Evolutionary conservation across 805 yeast species (phyloP).

Genomic region (Monosporozyma servazzii): DNA sequence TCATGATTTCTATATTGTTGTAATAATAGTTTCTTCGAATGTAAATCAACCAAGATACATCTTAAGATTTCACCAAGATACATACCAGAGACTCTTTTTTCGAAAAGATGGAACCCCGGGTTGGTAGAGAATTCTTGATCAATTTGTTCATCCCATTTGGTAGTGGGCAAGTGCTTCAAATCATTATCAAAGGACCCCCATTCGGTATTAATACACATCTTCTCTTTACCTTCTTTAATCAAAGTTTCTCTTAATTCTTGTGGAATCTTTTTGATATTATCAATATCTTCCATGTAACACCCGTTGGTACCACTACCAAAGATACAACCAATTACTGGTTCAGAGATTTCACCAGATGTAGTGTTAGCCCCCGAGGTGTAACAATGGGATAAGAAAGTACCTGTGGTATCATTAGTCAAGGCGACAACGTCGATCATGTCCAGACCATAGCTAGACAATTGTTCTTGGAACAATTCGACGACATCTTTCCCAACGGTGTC

Average conservation of each 20-base stretch:
- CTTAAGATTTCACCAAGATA: conserved; percentile 85
- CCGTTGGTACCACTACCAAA: conserved; percentile 98
- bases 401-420: conserved; percentile 91
- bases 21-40: conserved; percentile 49
- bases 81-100: conserved; percentile 88
- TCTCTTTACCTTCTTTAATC: conserved; percentile 38
- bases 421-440: conserved; percentile 70
- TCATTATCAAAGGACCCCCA: conserved; percentile 97
- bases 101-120: conserved; percentile 83
- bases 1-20: conserved; percentile 39
- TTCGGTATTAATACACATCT: conserved; percentile 90
- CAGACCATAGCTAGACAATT: conserved; percentile 48
- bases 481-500: conserved; percentile 85
- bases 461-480: conserved; percentile 59
- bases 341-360: conserved; percentile 49
- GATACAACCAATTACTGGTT: conserved; percentile 79
- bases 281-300: conserved; percentile 75
- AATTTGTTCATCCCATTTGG: conserved; percentile 64
- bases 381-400: conserved; percentile 82
- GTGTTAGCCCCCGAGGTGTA: conserved; percentile 47
- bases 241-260: conserved; percentile 33
- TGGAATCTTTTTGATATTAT: conserved; percentile 66
- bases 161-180: conserved; percentile 62
- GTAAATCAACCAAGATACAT: conserved; percentile 60
- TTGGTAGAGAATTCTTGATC: conserved; percentile 65